Base-by-base conservation (phyloP, 805 yeast species). In the Metschnikowia borealis region DNA sequence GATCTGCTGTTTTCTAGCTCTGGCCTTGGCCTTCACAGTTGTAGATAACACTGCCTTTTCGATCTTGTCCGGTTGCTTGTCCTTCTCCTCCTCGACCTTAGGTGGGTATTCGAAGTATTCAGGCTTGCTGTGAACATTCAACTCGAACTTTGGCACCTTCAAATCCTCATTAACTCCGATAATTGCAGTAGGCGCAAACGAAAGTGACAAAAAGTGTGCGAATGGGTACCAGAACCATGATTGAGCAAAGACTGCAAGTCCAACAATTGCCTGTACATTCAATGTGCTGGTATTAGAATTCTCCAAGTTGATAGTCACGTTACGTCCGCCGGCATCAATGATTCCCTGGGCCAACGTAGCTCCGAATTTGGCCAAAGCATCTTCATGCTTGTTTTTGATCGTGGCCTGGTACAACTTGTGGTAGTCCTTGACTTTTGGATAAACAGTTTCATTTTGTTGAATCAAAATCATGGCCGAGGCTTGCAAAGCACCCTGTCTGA, bases 221-320 rank as follows among this genome's bases (percentile, higher is more conserved):
- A 91, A 78, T 52, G 99, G 99, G 82, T 85, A 94, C 99, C 99
- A 94, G 70, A 90, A 89, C 99, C 99, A 94, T 65, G 87, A 88
- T 73, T 94, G 99, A 10, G 87, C 74, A 65, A 94, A 94, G 52
- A 94, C 80, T 0, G 94, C 83, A 58, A 94, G 73, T 37, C 99
- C 99, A 50, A 91, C 96, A 61, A 94, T 85, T 0, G 97, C 94
- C 68, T 87, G 87, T 64, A 85, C 83, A 69, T 94, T 92, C 57
- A 94, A 78, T 18, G 96, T 89, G 53, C 90, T 95, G 38, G 96
- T 89, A 58, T 90, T 91, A 21, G 83, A 62, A 66, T 91, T 89
- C 68, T 94, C 97, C 46, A 92, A 75, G 59, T 87, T 87, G 56
- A 94, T 90, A 0, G 98, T 90, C n/a, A 87, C 96, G 62, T 94